Conservation (phyloP, 345 rosid species). For the Sonneratia alba region DNA sequence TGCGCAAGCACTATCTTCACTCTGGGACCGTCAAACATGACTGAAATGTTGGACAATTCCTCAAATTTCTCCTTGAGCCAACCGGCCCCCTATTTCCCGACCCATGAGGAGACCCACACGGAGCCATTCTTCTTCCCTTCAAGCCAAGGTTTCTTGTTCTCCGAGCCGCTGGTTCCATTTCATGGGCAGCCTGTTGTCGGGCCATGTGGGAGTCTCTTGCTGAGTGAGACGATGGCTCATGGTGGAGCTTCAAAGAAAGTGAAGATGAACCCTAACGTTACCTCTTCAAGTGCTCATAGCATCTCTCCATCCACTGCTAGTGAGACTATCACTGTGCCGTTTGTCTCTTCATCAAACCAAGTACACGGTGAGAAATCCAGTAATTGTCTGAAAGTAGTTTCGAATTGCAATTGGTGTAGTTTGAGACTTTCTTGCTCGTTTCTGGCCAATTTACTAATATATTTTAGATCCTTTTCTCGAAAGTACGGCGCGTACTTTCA, state of each 20-base stretch:
- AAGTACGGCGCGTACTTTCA: not conserved
- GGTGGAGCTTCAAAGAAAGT: not conserved
- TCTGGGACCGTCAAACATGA: conserved; percentile 25
- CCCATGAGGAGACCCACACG: conserved; percentile 24
- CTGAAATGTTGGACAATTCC: conserved; percentile 15
- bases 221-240: conserved; percentile 1
- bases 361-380: conserved; percentile 3
- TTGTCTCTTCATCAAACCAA: not conserved
- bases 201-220: conserved; percentile 3
- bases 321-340: not conserved
- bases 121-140: conserved; percentile 48
- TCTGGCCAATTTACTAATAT: too few species aligned
- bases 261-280: not conserved
- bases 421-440: too few species aligned
- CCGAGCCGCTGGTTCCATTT: conserved; percentile 5
- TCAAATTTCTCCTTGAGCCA: conserved; percentile 36
- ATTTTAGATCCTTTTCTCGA: too few species aligned
- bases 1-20: conserved; percentile 28
- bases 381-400: not conserved
- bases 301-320: not conserved
- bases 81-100: conserved; percentile 29
- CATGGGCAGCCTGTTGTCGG: not conserved
- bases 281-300: not conserved
- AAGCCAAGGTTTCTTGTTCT: not conserved
- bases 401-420: not conserved